A percentile compares a stretch with the other conserved stretches of the same genome.
Evolutionary conservation across 805 yeast genomes (phyloP).

Genomic region (Jamesozyma jinghongensis): DNA sequence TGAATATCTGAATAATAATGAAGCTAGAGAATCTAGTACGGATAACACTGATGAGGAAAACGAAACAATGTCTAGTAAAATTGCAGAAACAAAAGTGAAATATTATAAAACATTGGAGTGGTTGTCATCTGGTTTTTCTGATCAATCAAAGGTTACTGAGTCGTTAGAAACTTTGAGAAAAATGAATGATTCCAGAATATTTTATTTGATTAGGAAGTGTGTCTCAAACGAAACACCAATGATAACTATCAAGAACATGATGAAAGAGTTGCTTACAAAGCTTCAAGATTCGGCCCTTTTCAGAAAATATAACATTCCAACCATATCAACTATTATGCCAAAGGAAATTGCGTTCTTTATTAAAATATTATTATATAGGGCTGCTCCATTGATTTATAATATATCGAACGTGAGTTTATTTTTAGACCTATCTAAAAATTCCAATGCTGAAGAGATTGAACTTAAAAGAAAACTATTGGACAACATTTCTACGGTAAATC

Average conservation of each 20-base stretch:
- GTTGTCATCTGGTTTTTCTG: conserved; percentile 53
- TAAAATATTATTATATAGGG: conserved; percentile 50
- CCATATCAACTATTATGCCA: conserved; percentile 32
- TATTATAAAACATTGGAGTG: conserved; percentile 50
- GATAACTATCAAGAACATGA: conserved; percentile 48
- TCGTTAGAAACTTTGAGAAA: conserved; percentile 45
- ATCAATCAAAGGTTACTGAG: conserved; percentile 37
- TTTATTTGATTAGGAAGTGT: conserved; percentile 46
- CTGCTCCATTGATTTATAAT: conserved; percentile 55
- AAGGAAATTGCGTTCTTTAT: conserved; percentile 45
- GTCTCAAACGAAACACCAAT: conserved; percentile 51
- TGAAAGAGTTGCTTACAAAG: conserved; percentile 53
- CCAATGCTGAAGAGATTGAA: conserved; percentile 28
- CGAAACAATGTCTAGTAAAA: conserved; percentile 2
- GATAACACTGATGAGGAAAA: conserved; percentile 15
- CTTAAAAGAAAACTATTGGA: conserved; percentile 45
- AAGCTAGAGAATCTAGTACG: neutral
- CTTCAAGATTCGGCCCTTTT: conserved; percentile 45
- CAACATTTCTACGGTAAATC: conserved; percentile 49
- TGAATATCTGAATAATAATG: conserved; percentile 32
- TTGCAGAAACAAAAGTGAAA: conserved; percentile 24
- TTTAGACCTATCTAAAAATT: conserved; percentile 26
- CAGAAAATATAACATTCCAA: conserved; percentile 27
- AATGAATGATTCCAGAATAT: conserved; percentile 50
- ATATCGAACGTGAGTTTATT: conserved; percentile 51